Evolutionary conservation across 108 stramenopile species (phyloP), one percentile per base, ranked within the genome.

Genomic region (Nitzschia sp.): DNA sequence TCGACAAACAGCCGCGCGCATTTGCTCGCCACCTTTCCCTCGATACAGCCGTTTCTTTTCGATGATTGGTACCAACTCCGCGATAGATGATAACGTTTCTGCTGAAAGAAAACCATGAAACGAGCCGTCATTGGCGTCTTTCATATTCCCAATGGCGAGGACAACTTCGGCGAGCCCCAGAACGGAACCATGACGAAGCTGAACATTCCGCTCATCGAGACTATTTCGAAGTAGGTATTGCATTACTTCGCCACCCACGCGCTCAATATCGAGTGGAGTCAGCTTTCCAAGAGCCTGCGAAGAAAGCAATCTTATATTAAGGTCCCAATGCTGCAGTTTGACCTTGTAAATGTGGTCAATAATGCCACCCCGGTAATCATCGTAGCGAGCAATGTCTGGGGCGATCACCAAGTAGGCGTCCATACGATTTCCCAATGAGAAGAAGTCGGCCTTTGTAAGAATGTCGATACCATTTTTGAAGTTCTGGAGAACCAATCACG

Each of bases 31-130:
- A 25, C 98, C 99, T 18, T 91, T 77, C n/a, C 99, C 98, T 35
- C 97, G 78, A 77, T 97, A 99, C 17, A 97, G 84, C n/a, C 98
- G 71, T 28, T 82, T 89, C 78, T 96, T 96, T 75, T 99, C 99
- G 42, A 98, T 84, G 0, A 66, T 71, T 19, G 87, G 77, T n/a
- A 97, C 85, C 2, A 95, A 45, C n/a, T 84, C 87, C 29, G 79
- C 71, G 27, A 94, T 81, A 5, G 47, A 54, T 0, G 70, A 24
- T 25, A 83, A 54, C 26, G 67, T 56, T 8, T 67, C 69, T 3
- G 62, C 32, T 8, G 59, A 58, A 53, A 55, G 35, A 24, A 38
- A 49, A 46, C 15, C 38, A 28, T 73, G 28, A 24, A 34, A 71
- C n/a, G 55, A 35, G 17, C 78, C 73, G 0, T 51, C 33, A 38